phyloP scores from a whole-genome alignment of 805 yeast species.

The Ogataea paraovalis region DNA sequence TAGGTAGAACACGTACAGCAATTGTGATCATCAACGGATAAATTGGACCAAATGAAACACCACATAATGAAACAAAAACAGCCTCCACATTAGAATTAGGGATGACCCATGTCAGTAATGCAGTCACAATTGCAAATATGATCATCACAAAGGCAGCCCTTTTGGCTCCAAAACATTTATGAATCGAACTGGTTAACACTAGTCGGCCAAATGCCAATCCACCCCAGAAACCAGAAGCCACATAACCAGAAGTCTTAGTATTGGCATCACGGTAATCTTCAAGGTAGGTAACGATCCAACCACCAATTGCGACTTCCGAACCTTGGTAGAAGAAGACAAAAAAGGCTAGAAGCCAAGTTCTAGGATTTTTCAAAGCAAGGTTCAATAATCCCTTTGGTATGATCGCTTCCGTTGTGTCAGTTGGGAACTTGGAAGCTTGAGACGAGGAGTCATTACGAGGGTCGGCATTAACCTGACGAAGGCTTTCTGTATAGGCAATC shows the following conservation, averaged over 20 bases:
- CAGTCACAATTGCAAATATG: constrained; percentile 34
- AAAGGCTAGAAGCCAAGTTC: constrained; percentile 46
- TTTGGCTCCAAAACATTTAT: constrained; percentile 40
- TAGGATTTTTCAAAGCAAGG: constrained; percentile 36
- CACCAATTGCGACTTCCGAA: constrained; percentile 63
- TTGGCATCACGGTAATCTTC: constrained; percentile 50
- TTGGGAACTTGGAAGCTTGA: not conserved
- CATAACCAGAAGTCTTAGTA: constrained; percentile 49
- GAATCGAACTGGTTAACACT: constrained; percentile 38
- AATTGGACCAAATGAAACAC: constrained; percentile 63
- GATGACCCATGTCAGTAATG: constrained; percentile 45
- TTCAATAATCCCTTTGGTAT: constrained; percentile 30
- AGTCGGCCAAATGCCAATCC: constrained; percentile 67
- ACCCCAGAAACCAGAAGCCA: constrained; percentile 68
- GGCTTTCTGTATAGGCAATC: constrained; percentile 12
- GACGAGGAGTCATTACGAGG: not conserved
- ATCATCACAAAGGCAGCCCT: constrained; percentile 38
- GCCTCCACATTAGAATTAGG: constrained; percentile 43
- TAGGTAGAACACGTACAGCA: constrained; percentile 42
- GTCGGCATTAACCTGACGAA: constrained; percentile 9
- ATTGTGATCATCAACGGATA: constrained; percentile 51
- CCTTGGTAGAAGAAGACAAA: constrained; percentile 65
- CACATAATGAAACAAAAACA: constrained; percentile 45
- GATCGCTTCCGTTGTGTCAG: constrained; percentile 16
- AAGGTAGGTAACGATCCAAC: constrained; percentile 67